Conservation (phyloP, 768 basidiomycete species). For the Rhodotorula babjevae region DNA sequence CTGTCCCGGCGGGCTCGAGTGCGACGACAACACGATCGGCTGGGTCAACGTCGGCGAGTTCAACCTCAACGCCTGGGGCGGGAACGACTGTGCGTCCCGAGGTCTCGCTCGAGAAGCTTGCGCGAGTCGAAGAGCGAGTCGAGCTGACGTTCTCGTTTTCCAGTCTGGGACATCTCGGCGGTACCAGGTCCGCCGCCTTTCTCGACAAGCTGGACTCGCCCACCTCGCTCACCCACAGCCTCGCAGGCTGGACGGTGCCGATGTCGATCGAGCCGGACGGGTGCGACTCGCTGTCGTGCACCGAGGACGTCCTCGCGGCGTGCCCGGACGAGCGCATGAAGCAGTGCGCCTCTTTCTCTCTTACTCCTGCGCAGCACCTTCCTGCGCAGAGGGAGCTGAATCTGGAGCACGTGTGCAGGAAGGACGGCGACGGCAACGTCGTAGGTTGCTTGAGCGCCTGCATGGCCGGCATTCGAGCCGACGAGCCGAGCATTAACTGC, state of each 20-base stretch:
- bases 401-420: background rate
- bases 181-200: background rate
- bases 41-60: constrained; percentile 15
- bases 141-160: background rate
- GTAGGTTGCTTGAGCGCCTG: constrained; percentile 17
- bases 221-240: too few species aligned
- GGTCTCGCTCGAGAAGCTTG: background rate
- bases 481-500: constrained; percentile 19
- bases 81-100: constrained; percentile 11
- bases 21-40: background rate
- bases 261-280: constrained; percentile 19
- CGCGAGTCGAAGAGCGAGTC: too few species aligned
- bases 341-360: background rate
- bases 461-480: constrained; percentile 12
- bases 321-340: constrained; percentile 27
- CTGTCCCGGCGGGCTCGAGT: constrained; percentile 2
- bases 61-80: constrained; percentile 16
- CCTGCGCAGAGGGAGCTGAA: too few species aligned
- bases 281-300: constrained; percentile 8
- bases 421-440: constrained; percentile 10
- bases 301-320: constrained; percentile 1
- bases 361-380: background rate
- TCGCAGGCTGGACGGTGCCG: constrained; percentile 10
- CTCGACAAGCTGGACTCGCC: too few species aligned
- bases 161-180: constrained; percentile 17